These are phyloP conservation scores for Oxytropis ochrocephala DNA, from an alignment of 306 rosid species.

Conservation along the genomic window DNA sequence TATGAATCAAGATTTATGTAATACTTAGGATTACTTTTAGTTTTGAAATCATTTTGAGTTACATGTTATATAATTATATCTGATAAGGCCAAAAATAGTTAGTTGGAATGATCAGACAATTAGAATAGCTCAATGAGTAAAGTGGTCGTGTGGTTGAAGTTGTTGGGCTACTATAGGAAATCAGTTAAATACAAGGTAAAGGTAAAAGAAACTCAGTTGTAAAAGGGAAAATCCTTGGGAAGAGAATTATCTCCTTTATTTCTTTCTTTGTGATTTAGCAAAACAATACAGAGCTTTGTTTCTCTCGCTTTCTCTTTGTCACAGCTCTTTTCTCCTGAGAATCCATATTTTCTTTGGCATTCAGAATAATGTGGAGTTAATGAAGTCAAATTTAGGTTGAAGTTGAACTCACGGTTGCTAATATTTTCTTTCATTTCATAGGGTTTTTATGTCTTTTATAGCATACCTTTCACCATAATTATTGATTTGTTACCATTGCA, in stretches of 20 bases:
- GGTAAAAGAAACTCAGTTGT: background rate
- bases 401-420: background rate
- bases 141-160: background rate
- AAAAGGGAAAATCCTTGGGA: background rate
- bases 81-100: background rate
- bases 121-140: background rate
- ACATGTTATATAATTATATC: background rate
- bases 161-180: background rate
- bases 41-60: background rate
- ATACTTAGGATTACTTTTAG: background rate
- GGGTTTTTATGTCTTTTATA: background rate
- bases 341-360: background rate
- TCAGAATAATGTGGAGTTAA: background rate
- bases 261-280: background rate
- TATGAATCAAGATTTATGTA: background rate
- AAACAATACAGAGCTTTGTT: background rate
- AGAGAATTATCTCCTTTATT: background rate
- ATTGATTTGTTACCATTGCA: background rate
- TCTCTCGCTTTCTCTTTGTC: background rate
- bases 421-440: background rate
- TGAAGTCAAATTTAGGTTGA: background rate
- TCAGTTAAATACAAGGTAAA: background rate
- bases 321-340: background rate
- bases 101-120: background rate
- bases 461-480: background rate